Evolutionary conservation across 2,329 filamentous ascomycete genomes (phyloP).

Genomic region (Diplodia seriata): DNA sequence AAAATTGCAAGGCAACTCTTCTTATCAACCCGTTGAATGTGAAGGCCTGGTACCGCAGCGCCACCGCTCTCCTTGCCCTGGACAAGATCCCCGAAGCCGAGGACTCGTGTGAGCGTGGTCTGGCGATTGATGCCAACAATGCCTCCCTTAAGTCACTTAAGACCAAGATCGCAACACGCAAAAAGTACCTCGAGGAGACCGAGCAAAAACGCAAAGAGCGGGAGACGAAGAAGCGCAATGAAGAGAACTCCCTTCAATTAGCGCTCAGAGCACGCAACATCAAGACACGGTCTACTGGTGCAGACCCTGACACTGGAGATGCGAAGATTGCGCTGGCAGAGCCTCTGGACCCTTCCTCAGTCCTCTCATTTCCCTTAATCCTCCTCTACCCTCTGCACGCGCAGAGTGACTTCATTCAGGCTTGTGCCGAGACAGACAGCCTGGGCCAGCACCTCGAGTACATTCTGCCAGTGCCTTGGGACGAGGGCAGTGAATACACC

Average conservation of each 20-base stretch:
- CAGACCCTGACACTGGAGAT: slow-evolving; percentile 88
- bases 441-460: slow-evolving; percentile 81
- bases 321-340: slow-evolving; percentile 74
- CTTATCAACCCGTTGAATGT: slow-evolving; percentile 79
- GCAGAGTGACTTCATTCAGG: slow-evolving; percentile 90
- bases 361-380: slow-evolving; percentile 77
- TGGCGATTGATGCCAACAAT: slow-evolving; percentile 75
- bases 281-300: slow-evolving; percentile 67
- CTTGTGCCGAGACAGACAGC: slow-evolving; percentile 77
- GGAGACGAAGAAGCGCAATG: slow-evolving; percentile 60
- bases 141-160: slow-evolving; percentile 68
- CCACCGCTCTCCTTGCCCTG: slow-evolving; percentile 77
- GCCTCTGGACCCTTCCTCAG: slow-evolving; percentile 73
- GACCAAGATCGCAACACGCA: slow-evolving; percentile 67
- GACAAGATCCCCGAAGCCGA: slow-evolving; percentile 80
- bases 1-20: slow-evolving; percentile 82
- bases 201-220: slow-evolving; percentile 64
- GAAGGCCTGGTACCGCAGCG: slow-evolving; percentile 90
- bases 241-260: slow-evolving; percentile 60
- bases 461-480: slow-evolving; percentile 90
- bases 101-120: slow-evolving; percentile 76
- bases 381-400: slow-evolving; percentile 83
- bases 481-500: slow-evolving; percentile 69
- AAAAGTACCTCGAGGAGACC: slow-evolving; percentile 62
- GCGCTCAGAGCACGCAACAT: slow-evolving; percentile 75